Percentiles rank a stretch among this genome's conserved stretches.
phyloP scores from a whole-genome alignment of 1,139 yeast genomes.

The Scheffersomyces stambukii region DNA sequence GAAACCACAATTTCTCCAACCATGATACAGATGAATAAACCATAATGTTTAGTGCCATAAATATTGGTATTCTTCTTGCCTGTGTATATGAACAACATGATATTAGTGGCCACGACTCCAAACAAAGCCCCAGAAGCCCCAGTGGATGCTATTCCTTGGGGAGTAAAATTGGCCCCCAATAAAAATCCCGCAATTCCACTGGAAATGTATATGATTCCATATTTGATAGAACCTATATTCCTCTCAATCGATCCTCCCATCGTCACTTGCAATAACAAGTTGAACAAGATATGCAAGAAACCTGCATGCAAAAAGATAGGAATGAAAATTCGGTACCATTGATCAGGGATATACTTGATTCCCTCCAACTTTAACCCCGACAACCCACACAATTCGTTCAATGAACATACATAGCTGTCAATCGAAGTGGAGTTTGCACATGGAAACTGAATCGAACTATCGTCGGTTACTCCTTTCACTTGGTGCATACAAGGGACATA shows the following conservation, averaged over 20 bases:
- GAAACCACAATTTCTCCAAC: constrained; percentile 56
- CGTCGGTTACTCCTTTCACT: constrained; percentile 49
- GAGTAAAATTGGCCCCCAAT: constrained; percentile 69
- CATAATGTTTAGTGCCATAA: constrained; percentile 40
- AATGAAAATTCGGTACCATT: constrained; percentile 67
- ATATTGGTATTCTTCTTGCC: constrained; percentile 46
- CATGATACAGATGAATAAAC: constrained; percentile 43
- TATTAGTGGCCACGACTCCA: constrained; percentile 64
- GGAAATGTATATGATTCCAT: constrained; percentile 52
- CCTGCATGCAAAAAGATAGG: constrained; percentile 81
- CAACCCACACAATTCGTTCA: constrained; percentile 61
- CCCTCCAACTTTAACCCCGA: constrained; percentile 37
- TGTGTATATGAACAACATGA: constrained; percentile 54
- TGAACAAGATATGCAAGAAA: constrained; percentile 63
- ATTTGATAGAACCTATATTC: constrained; percentile 54
- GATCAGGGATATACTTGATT: constrained; percentile 43
- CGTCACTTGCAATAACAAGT: constrained; percentile 55
- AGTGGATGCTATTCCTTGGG: constrained; percentile 64
- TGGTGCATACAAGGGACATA: constrained; percentile 70
- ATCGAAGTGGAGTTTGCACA: constrained; percentile 65
- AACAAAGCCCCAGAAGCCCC: constrained; percentile 78
- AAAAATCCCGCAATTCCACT: constrained; percentile 68
- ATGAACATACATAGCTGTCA: constrained; percentile 52
- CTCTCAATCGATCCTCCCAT: constrained; percentile 65
- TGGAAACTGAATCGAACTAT: constrained; percentile 48